These are phyloP conservation scores for Gamsiella multidivaricata DNA, from an alignment of 192 early-diverging fungal species.

Conservation along the genomic window DNA sequence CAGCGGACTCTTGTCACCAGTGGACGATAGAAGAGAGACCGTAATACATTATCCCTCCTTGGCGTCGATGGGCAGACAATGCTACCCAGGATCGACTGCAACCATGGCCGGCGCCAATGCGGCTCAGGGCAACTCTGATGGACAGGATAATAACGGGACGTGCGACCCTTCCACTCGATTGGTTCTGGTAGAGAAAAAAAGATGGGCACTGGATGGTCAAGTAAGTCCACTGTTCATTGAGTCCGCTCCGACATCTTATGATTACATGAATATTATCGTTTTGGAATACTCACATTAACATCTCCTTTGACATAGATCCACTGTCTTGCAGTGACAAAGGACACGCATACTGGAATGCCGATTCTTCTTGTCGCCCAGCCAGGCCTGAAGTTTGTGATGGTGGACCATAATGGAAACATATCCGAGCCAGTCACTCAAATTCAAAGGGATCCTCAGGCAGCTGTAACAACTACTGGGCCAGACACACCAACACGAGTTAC, in stretches of 20 bases:
- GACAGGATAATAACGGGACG: background rate
- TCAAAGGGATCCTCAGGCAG: slow-evolving; percentile 10
- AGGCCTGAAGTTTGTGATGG: slow-evolving; percentile 54
- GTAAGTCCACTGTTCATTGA: slow-evolving; percentile 41
- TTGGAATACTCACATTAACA: background rate
- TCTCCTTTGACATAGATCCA: slow-evolving; percentile 54
- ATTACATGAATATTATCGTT: background rate
- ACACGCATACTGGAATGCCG: slow-evolving; percentile 53
- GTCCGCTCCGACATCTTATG: background rate
- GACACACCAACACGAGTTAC: slow-evolving; percentile 11
- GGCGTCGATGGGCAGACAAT: slow-evolving; percentile 12
- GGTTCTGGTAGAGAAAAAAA: slow-evolving; percentile 56
- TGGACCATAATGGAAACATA: slow-evolving; percentile 34
- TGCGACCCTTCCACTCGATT: slow-evolving; percentile 7
- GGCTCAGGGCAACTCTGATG: background rate
- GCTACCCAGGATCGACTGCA: slow-evolving; percentile 1
- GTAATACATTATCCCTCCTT: slow-evolving; percentile 40
- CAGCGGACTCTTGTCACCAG: slow-evolving; percentile 44
- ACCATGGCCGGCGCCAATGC: background rate
- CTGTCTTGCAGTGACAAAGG: slow-evolving; percentile 56
- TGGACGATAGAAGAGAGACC: slow-evolving; percentile 32
- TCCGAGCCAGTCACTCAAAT: slow-evolving; percentile 42
- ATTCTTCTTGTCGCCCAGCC: slow-evolving; percentile 68
- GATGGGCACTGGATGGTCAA: slow-evolving; percentile 68
- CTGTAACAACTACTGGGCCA: slow-evolving; percentile 12